Evolutionary conservation across 176 grass and related monocot species (phyloP).

Genomic region (Cenchrus purpureus): DNA sequence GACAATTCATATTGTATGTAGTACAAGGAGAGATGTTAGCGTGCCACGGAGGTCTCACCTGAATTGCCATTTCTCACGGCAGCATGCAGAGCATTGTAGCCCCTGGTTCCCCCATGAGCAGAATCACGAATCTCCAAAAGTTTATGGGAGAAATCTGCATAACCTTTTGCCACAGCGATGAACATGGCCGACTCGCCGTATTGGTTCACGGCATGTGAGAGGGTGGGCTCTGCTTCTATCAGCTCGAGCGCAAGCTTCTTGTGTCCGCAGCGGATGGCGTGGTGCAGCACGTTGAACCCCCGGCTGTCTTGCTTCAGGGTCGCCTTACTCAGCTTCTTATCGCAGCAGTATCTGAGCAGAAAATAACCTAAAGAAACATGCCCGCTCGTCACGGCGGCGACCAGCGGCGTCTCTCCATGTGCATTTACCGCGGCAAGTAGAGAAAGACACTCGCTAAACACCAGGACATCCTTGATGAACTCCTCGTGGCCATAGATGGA

Average conservation of each 20-base stretch:
- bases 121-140: neutral
- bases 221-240: neutral
- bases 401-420: neutral
- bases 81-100: constrained; percentile 33
- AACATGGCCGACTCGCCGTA: constrained; percentile 31
- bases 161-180: constrained; percentile 5
- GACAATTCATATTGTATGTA: neutral
- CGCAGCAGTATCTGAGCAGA: neutral
- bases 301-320: neutral
- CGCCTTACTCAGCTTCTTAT: too few relatives aligned
- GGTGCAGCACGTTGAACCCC: constrained; percentile 36
- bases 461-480: neutral
- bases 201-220: neutral
- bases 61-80: constrained; percentile 18
- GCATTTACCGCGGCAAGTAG: neutral
- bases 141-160: neutral
- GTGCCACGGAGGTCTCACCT: neutral
- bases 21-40: too few relatives aligned
- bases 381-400: neutral
- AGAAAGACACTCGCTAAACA: neutral
- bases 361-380: neutral
- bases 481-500: neutral
- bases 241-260: neutral
- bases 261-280: neutral
- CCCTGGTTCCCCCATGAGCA: neutral